Evolutionary conservation across 75 land plant genomes (phyloP).

Genomic region (Chamaecyparis obtusa): DNA sequence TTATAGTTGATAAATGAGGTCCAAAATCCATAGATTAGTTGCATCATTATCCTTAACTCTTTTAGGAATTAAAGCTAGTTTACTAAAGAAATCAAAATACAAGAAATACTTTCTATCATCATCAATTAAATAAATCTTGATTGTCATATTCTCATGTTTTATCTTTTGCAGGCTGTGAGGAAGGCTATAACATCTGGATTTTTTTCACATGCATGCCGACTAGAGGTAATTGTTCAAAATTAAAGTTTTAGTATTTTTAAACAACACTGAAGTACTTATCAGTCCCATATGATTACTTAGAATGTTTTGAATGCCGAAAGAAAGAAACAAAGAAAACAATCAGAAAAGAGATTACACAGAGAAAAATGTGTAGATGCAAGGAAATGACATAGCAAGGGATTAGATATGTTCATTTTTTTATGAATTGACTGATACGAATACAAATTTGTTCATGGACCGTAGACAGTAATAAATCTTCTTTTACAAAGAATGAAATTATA

Average conservation of each 20-base stretch:
- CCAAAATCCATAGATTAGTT: not conserved
- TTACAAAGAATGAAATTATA: not conserved
- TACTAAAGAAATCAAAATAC: not conserved
- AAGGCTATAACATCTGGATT: slow-evolving; percentile 88
- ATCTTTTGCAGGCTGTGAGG: slow-evolving; percentile 46
- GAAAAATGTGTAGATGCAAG: not conserved
- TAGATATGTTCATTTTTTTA: not conserved
- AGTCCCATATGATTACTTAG: not conserved
- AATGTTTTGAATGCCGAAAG: not conserved
- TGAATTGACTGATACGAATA: not conserved
- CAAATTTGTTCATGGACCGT: not conserved
- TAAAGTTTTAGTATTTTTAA: not conserved
- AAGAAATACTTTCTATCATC: not conserved
- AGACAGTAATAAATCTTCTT: no score
- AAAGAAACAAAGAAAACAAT: not conserved
- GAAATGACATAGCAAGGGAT: not conserved
- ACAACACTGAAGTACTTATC: not conserved
- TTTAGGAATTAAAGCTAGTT: not conserved
- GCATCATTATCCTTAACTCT: not conserved
- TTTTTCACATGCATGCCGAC: slow-evolving; percentile 79
- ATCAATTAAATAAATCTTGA: not conserved
- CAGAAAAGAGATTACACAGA: not conserved
- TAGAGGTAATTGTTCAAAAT: slow-evolving; percentile 51
- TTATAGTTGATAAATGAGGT: not conserved
- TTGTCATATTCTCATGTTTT: not conserved